phyloP scores from a whole-genome alignment of 2,329 filamentous ascomycete species.

The Sphaceloma murrayae region DNA sequence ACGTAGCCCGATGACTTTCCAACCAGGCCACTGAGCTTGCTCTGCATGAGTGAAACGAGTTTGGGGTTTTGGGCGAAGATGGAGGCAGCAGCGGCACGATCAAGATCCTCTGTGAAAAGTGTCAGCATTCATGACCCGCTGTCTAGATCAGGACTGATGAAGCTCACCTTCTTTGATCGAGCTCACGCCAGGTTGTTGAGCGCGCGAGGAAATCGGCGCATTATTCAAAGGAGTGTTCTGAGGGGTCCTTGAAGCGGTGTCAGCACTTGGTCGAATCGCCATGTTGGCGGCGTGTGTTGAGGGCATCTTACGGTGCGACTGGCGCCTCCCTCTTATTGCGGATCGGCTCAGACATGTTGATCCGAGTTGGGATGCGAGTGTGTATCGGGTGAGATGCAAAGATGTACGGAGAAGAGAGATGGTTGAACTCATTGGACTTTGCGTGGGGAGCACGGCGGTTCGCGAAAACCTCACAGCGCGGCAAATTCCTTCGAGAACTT shows the following conservation, averaged over 20 bases:
- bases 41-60: conserved; percentile 95
- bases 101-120: conserved; percentile 64
- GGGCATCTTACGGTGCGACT: conserved; percentile 52
- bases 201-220: conserved; percentile 94
- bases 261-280: conserved; percentile 20
- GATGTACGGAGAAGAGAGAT: conserved; percentile 11
- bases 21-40: conserved; percentile 84
- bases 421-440: conserved; percentile 10
- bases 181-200: conserved; percentile 84
- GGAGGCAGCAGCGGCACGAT: conserved; percentile 75
- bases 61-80: conserved; percentile 94
- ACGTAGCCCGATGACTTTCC: conserved; percentile 96
- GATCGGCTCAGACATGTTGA: conserved; percentile 57
- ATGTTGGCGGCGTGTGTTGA: conserved; percentile 17
- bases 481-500: neutral
- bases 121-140: neutral
- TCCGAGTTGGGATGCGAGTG: conserved; percentile 13
- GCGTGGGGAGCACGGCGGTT: neutral
- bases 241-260: conserved; percentile 61
- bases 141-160: neutral
- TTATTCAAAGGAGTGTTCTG: conserved; percentile 96
- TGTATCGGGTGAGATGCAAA: conserved; percentile 3
- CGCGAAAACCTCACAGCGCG: neutral
- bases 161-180: conserved; percentile 93
- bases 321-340: conserved; percentile 56